Evolutionary conservation across 139 green algal species (phyloP).

Genomic region (Monoraphidium neglectum): DNA sequence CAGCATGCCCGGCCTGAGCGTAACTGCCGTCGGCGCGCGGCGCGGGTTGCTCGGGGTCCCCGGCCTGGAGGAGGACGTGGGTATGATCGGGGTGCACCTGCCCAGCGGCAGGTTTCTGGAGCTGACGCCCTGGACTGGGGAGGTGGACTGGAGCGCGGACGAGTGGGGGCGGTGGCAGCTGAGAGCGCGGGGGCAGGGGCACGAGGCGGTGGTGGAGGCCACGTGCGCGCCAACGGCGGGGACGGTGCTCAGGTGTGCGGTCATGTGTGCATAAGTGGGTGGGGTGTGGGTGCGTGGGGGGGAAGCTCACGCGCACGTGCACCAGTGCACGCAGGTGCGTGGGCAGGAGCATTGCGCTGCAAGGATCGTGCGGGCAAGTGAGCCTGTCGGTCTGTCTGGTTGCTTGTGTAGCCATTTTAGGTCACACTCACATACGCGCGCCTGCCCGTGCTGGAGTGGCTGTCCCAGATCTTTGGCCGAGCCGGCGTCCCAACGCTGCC

Average conservation of each 20-base stretch:
- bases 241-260: conserved; percentile 51
- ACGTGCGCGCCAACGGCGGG: conserved; percentile 49
- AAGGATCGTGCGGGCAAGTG: not conserved
- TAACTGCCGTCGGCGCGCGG: conserved; percentile 86
- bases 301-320: not conserved
- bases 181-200: conserved; percentile 42
- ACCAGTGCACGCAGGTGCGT: not conserved
- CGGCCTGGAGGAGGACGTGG: conserved; percentile 88
- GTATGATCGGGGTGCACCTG: conserved; percentile 85
- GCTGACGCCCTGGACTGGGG: conserved; percentile 83
- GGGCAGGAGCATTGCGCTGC: not conserved
- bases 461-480: not conserved
- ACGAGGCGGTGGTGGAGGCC: conserved; percentile 84
- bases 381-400: not conserved
- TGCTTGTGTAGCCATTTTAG: not conserved
- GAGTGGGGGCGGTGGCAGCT: conserved; percentile 88
- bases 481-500: not conserved
- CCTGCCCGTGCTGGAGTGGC: not conserved
- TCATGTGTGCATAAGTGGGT: not conserved
- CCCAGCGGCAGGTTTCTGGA: conserved; percentile 79
- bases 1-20: conserved; percentile 59
- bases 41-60: conserved; percentile 64
- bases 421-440: too few relatives aligned
- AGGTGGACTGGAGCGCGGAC: conserved; percentile 82
- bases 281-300: not conserved